Evolutionary conservation across 331 rosid genomes (phyloP), one percentile per base, ranked within the genome.

Genomic region (Pyracantha coccinea): DNA sequence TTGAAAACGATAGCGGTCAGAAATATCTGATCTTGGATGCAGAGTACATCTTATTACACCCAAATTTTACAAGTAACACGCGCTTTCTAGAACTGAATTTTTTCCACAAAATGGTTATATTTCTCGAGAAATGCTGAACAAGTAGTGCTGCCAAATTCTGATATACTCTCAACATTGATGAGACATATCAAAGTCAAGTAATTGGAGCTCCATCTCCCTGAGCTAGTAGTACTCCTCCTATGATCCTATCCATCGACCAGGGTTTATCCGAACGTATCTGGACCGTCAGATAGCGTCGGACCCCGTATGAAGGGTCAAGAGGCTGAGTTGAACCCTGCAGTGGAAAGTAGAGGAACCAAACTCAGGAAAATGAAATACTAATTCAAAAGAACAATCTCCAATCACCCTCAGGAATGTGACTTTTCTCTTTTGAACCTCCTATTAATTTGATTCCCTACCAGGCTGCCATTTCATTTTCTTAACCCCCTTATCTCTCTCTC

Each of bases 391-490:
- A 73, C 68, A 58, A 76, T 68, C 83, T 77, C 77, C 84, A 86
- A 85, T 82, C 86, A 66, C 4, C 73, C 71, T 72, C 68, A 54
- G 74, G 84, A 82, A 73, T 72, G 78, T 67, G 85, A 81, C 87
- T 78, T 81, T 68, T 74, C 77, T 74, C 68, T 66, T n/a, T 28
- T 61, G 58, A 66, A 76, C 87, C 68, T 78, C 79, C 90, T 86
- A 85, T 93, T 86, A 84, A 88, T 85, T 89, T 83, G 89, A 89
- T 86, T 88, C 93, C 91, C 88, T 60, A 81, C 84, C 89, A 89
- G 80, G 66, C 84, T 87, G 80, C 90, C 77, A 78, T 80, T 83
- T 89, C 92, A 87, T 84, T 91, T 84, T 85, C 89, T 77, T 72
- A 75, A 77, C 83, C 83, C 76, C 81, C 61, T 74, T 75, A 4